Evolutionary conservation across 2,329 filamentous ascomycete species (phyloP), one percentile per base, ranked within the genome.

Genomic region (Dothistroma pini): DNA sequence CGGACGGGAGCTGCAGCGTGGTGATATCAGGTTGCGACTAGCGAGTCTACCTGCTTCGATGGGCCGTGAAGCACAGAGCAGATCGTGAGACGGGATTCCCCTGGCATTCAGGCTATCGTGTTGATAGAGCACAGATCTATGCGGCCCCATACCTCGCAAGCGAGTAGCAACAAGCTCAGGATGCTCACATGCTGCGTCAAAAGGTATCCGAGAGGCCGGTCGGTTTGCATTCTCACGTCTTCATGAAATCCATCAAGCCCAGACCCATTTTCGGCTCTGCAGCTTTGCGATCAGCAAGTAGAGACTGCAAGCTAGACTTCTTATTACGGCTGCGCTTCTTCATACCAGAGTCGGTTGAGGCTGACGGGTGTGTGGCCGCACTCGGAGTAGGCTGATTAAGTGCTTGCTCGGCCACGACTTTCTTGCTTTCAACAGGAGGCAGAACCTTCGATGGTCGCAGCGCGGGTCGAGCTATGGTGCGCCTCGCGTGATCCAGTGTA

Each of bases 311-410:
- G 0, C 85, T 86, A 35, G 68, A 66, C 58, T 84, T 83, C 73
- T 88, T 89, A 62, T 61, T 60, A 4, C 86, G 79, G 63, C 86
- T 89, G 34, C 86, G 84, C 54, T 86, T 80, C 75, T 87, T 88
- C 75, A 85, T 87, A 75, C 84, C 87, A 41, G 54, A 16, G 12
- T 62, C 54, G 4, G 44, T 7, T 25, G 35, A 38, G 5, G 60
- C 19, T 74, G 76, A 84, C 8, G 83, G 81, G 31, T 32, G 25
- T n/a, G 34, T 21, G 47, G 35, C 22, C 16, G 4, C 16, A 21
- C 38, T 31, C 32, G 16, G 19, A 4, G 48, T 19, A 14, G 35
- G 19, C 2, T 19, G 35, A 16, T 48, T 38, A 25, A 9, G 12
- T 58, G 25, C 25, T 25, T 44, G 41, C 70, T 84, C 86, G 35